Percentiles rank a stretch among this genome's conserved stretches.
These are phyloP conservation scores for Abelmoschus esculentus DNA, from an alignment of 345 rosid genomes.

Conservation along the genomic window DNA sequence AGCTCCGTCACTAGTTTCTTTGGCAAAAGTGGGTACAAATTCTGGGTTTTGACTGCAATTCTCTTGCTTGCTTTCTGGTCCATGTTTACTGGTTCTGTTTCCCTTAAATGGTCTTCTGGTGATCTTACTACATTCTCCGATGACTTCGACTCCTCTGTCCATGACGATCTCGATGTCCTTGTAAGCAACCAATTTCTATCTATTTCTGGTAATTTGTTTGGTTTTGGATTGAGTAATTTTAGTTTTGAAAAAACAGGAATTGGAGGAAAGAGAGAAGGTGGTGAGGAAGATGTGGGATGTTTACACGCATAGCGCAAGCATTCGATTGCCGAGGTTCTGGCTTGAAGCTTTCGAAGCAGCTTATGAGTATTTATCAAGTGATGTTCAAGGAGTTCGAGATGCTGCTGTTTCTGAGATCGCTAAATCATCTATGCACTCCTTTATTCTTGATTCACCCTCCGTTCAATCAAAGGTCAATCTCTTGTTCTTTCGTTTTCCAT, in stretches of 20 bases:
- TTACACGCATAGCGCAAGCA: conserved; percentile 46
- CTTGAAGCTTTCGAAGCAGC: conserved; percentile 73
- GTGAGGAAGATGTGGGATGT: conserved; percentile 80
- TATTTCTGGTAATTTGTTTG: background rate
- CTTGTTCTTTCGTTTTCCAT: background rate
- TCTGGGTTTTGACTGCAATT: conserved; percentile 62
- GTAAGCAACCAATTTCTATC: conserved; percentile 18
- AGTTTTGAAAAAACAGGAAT: conserved; percentile 30
- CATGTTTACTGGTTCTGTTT: conserved; percentile 73
- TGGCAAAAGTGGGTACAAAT: conserved; percentile 40
- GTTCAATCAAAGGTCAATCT: conserved; percentile 16
- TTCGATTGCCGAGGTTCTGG: conserved; percentile 61
- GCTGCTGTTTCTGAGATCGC: conserved; percentile 75
- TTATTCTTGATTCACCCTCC: conserved; percentile 23
- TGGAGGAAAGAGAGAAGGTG: conserved; percentile 66
- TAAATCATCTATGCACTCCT: conserved; percentile 41
- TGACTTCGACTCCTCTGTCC: conserved; percentile 21
- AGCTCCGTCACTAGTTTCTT: conserved; percentile 14
- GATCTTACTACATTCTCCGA: conserved; percentile 34
- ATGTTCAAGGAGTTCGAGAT: conserved; percentile 35
- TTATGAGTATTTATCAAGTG: conserved; percentile 58
- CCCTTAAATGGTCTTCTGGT: conserved; percentile 60
- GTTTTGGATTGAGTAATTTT: background rate
- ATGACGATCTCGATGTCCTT: conserved; percentile 62
- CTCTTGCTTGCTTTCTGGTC: conserved; percentile 75